Evolutionary conservation across 2,329 filamentous ascomycete species (phyloP).

Genomic region (Trichophyton schoenleinii): DNA sequence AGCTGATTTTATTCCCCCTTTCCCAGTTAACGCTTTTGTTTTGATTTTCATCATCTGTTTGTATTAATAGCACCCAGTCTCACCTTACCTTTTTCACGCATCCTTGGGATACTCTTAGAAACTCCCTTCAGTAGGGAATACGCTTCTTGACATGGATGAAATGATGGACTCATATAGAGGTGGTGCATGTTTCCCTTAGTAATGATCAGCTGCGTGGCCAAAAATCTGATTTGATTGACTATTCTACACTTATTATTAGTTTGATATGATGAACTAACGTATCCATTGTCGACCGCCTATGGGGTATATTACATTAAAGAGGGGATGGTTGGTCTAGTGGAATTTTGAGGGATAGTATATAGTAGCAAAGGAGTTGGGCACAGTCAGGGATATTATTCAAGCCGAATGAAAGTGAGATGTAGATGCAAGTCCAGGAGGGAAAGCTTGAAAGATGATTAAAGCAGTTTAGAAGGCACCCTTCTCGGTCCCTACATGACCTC

Average conservation of each 20-base stretch:
- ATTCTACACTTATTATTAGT: background rate
- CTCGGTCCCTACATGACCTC: slow-evolving; percentile 1
- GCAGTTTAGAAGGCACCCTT: background rate
- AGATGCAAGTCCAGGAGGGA: background rate
- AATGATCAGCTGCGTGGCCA: background rate
- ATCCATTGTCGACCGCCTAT: background rate
- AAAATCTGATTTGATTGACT: background rate
- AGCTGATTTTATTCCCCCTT: background rate
- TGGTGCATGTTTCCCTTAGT: background rate
- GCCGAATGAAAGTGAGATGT: background rate
- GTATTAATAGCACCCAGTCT: background rate
- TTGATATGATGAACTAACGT: background rate
- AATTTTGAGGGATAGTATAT: background rate
- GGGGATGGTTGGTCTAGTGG: background rate
- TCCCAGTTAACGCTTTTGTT: background rate
- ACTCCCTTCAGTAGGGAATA: background rate
- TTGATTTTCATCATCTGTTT: background rate
- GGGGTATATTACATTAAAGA: background rate
- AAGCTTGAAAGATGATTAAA: too few species aligned
- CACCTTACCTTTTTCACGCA: background rate
- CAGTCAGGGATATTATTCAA: background rate
- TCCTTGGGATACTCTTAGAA: background rate
- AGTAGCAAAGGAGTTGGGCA: background rate
- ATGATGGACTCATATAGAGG: background rate
- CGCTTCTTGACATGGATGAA: background rate